Percentiles rank a stretch among this genome's conserved stretches.
Conservation (phyloP, 2,329 filamentous ascomycete species). For the Trichoderma hamatum region DNA sequence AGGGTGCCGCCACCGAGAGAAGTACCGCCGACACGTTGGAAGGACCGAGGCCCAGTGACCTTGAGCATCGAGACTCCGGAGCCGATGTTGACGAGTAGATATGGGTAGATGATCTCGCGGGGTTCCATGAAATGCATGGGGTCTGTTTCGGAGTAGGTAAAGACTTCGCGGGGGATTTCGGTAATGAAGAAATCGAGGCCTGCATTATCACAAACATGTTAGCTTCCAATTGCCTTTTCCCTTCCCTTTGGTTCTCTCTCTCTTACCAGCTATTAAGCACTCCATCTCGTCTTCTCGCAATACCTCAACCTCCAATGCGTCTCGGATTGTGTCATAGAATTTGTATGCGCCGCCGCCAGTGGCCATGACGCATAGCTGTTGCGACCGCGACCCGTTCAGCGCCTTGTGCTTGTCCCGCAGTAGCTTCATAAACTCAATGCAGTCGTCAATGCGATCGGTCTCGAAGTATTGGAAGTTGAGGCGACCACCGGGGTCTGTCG, state of each 20-base stretch:
- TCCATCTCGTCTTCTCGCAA: slow-evolving; percentile 97
- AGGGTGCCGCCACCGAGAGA: slow-evolving; percentile 96
- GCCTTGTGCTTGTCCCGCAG: slow-evolving; percentile 80
- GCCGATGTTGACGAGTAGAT: slow-evolving; percentile 96
- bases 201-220: slow-evolving; percentile 39
- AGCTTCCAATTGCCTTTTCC: not conserved
- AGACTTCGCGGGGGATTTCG: slow-evolving; percentile 94
- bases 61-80: slow-evolving; percentile 98
- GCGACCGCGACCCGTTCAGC: slow-evolving; percentile 70
- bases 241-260: not conserved
- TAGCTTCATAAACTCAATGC: slow-evolving; percentile 86
- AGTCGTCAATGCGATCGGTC: slow-evolving; percentile 90
- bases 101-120: slow-evolving; percentile 84
- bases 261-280: slow-evolving; percentile 86
- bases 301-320: slow-evolving; percentile 83
- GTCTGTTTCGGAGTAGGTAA: slow-evolving; percentile 89
- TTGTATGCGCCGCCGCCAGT: slow-evolving; percentile 96
- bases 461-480: slow-evolving; percentile 97
- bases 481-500: slow-evolving; percentile 79
- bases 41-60: slow-evolving; percentile 84
- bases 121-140: slow-evolving; percentile 88
- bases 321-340: slow-evolving; percentile 88
- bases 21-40: slow-evolving; percentile 89
- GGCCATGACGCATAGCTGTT: slow-evolving; percentile 87
- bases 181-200: slow-evolving; percentile 98